Evolutionary conservation across 768 basidiomycete species (phyloP).

Genomic region (Coprinopsis cinerea): DNA sequence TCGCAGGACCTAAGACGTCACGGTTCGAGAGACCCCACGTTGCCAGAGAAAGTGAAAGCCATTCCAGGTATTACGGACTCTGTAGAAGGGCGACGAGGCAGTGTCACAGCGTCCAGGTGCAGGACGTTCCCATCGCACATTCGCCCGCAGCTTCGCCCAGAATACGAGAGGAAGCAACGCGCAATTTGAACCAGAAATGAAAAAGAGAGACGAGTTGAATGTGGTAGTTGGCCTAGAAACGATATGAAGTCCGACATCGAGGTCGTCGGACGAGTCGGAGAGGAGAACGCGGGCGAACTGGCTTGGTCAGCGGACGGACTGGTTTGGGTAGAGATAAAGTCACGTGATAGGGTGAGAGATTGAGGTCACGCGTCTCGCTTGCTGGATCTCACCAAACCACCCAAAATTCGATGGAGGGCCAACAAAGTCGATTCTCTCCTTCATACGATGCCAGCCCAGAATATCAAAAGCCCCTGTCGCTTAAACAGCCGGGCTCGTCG

Average conservation of each 20-base stretch:
- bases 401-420: conserved; percentile 24
- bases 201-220: too few relatives aligned
- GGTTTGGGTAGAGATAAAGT: background rate
- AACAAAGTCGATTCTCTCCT: conserved; percentile 18
- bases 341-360: background rate
- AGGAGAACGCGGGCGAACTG: background rate
- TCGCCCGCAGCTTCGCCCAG: background rate
- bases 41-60: too few relatives aligned
- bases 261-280: background rate
- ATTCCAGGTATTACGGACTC: too few relatives aligned
- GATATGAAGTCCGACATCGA: conserved; percentile 15
- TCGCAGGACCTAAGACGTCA: too few relatives aligned
- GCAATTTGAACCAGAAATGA: background rate
- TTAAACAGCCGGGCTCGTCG: conserved; percentile 13
- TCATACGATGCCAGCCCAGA: conserved; percentile 21
- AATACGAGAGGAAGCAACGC: background rate
- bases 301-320: background rate
- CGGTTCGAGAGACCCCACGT: too few relatives aligned
- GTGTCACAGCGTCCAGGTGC: too few relatives aligned
- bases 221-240: conserved; percentile 16
- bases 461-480: conserved; percentile 13
- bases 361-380: conserved; percentile 16
- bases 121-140: too few relatives aligned
- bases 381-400: conserved; percentile 5
- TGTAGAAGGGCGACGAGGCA: too few relatives aligned